Evolutionary conservation across 768 basidiomycete species (phyloP).

Genomic region (Russula ochroleuca): DNA sequence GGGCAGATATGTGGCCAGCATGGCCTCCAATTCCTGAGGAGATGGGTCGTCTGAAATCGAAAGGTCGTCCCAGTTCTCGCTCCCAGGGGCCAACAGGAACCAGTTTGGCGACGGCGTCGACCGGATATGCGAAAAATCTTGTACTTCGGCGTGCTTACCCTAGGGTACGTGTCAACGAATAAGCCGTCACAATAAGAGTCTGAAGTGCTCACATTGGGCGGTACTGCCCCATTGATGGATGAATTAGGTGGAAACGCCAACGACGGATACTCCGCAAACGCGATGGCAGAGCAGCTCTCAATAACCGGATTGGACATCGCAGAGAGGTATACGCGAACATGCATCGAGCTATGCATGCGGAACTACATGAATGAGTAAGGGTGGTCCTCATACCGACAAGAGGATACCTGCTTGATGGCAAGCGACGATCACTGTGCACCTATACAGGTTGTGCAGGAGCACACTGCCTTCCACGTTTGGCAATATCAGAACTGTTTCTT

Average conservation of each 20-base stretch:
- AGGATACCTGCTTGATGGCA: constrained; percentile 68
- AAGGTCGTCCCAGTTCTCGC: constrained; percentile 18
- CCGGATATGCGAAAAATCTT: constrained; percentile 84
- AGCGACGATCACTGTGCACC: constrained; percentile 63
- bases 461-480: constrained; percentile 67
- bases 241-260: constrained; percentile 27
- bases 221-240: not conserved
- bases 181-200: not conserved
- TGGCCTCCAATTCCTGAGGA: not conserved
- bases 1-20: constrained; percentile 15
- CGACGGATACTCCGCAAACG: constrained; percentile 61
- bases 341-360: constrained; percentile 74
- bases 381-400: not conserved
- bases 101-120: constrained; percentile 77
- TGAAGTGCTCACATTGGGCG: constrained; percentile 2
- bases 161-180: constrained; percentile 28
- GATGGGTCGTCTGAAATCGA: not conserved
- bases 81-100: constrained; percentile 27
- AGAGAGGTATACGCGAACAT: constrained; percentile 61
- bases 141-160: constrained; percentile 49
- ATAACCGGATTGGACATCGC: constrained; percentile 74
- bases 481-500: constrained; percentile 58
- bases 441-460: constrained; percentile 57
- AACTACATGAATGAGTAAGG: constrained; percentile 48
- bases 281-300: constrained; percentile 61